phyloP scores from a whole-genome alignment of 257 asterid genomes.

The Oldenlandia corymbosa region DNA sequence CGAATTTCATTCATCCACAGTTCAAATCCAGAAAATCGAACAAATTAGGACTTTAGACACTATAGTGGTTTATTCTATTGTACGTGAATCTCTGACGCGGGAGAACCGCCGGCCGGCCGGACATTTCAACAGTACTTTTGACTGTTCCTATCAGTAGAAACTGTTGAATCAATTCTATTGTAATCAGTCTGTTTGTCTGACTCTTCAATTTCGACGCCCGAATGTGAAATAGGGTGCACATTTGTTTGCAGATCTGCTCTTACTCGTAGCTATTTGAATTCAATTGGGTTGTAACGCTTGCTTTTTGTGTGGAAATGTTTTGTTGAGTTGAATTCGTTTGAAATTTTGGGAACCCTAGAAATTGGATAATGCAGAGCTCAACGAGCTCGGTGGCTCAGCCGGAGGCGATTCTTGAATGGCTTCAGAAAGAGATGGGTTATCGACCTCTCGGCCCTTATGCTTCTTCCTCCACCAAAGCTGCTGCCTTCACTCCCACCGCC shows the following conservation, averaged over 20 bases:
- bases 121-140: background rate
- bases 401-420: conserved; percentile 87
- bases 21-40: background rate
- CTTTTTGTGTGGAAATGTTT: background rate
- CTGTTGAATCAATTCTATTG: background rate
- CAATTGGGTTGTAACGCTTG: background rate
- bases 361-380: conserved; percentile 47
- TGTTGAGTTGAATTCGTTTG: background rate
- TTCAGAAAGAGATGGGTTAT: conserved; percentile 90
- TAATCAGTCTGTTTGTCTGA: background rate
- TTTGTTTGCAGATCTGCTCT: background rate
- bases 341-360: conserved; percentile 3
- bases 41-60: background rate
- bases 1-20: background rate
- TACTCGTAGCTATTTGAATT: background rate
- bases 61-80: background rate
- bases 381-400: conserved; percentile 64
- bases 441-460: conserved; percentile 79
- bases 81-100: background rate
- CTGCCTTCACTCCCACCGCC: conserved; percentile 46
- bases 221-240: background rate
- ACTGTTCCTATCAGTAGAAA: background rate
- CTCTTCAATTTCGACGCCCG: background rate
- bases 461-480: conserved; percentile 54
- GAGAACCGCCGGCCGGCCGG: background rate